A percentile compares a stretch with the other conserved stretches of the same genome.
phyloP scores from a whole-genome alignment of 2,329 filamentous ascomycete species.

The Apiospora kogelbergensis region DNA sequence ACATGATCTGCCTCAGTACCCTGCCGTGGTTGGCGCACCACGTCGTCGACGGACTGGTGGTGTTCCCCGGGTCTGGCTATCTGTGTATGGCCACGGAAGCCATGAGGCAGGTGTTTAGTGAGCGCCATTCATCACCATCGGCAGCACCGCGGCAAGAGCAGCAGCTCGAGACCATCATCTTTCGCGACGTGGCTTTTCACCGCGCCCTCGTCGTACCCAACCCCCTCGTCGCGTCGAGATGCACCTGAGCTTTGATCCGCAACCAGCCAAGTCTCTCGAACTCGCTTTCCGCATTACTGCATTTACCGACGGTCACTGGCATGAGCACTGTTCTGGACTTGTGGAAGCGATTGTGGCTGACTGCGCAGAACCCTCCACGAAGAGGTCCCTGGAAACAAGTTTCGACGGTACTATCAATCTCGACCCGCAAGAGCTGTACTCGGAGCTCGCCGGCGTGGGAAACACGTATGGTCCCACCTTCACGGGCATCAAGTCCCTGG shows the following conservation, averaged over 20 bases:
- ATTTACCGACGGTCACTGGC: too few species aligned
- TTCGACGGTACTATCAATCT: too few species aligned
- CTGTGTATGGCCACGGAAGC: slow-evolving; percentile 12
- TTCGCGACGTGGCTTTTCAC: slow-evolving; percentile 10
- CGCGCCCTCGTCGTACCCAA: slow-evolving; percentile 8
- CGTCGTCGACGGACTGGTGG: not conserved
- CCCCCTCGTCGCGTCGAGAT: slow-evolving; percentile 5
- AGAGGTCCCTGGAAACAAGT: too few species aligned
- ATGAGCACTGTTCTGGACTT: too few species aligned
- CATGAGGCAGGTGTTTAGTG: slow-evolving; percentile 11
- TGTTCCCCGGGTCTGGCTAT: slow-evolving; percentile 10
- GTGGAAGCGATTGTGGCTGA: too few species aligned
- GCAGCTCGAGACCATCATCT: slow-evolving; percentile 6
- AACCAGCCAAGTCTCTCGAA: not conserved
- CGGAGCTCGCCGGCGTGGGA: not conserved
- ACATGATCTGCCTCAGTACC: not conserved
- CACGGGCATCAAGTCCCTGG: too few species aligned
- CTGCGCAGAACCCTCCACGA: too few species aligned
- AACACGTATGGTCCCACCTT: slow-evolving; percentile 12
- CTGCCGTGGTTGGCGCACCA: slow-evolving; percentile 11
- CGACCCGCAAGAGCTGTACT: not conserved
- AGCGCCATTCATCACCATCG: too few species aligned
- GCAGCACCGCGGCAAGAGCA: too few species aligned
- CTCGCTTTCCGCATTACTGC: too few species aligned
- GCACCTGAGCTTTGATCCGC: not conserved